Conservation (phyloP, 139 green algal species). For the Tetraselmis chui region DNA sequence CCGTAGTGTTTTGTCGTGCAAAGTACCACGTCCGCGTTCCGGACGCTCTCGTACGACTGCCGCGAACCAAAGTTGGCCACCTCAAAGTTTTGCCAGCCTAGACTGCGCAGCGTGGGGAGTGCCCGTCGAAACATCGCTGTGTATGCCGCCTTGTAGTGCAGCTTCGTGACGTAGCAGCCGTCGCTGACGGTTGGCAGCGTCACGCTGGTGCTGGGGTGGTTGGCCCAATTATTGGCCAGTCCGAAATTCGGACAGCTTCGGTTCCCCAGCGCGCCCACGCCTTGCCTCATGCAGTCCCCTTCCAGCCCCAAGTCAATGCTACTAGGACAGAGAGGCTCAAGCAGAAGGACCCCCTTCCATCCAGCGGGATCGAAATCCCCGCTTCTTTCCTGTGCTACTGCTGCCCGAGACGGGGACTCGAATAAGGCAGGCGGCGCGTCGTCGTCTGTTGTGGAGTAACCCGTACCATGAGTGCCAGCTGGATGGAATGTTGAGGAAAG, state of each 20-base stretch:
- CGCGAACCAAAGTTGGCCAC: background rate
- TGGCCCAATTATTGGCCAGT: background rate
- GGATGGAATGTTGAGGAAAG: too few relatives aligned
- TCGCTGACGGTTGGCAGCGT: background rate
- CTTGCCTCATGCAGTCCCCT: background rate
- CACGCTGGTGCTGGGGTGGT: background rate
- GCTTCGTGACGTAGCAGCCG: background rate
- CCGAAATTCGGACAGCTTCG: background rate
- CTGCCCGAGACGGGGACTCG: too few relatives aligned
- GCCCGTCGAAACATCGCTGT: background rate
- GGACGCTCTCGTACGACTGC: background rate
- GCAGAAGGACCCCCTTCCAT: background rate
- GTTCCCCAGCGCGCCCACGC: background rate
- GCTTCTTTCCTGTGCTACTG: too few relatives aligned
- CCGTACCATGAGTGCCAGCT: too few relatives aligned
- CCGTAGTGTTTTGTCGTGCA: background rate
- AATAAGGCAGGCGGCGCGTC: too few relatives aligned
- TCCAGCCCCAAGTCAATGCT: background rate
- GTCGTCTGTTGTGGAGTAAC: too few relatives aligned
- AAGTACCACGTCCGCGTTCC: background rate
- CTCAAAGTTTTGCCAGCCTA: background rate
- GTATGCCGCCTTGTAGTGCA: background rate
- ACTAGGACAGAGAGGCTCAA: background rate
- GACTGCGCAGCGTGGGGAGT: background rate
- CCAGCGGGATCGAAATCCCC: too few relatives aligned